Evolutionary conservation across 352 stramenopile genomes (phyloP), one percentile per base, ranked within the genome.

Genomic region (Phytophthora pistaciae): DNA sequence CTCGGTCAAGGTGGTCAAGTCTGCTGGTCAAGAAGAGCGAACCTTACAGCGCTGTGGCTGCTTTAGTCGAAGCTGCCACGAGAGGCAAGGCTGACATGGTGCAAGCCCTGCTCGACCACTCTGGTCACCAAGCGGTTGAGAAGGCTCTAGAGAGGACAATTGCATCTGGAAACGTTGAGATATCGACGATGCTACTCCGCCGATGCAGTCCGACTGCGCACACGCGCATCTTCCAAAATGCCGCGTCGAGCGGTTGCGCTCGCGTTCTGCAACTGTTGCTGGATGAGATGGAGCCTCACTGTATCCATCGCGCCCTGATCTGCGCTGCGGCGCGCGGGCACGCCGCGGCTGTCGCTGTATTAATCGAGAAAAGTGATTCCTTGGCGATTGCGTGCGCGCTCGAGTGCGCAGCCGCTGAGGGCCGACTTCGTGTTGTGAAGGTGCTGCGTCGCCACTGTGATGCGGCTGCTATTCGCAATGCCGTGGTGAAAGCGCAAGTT

Each of bases 141-240:
- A 25, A 27, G 1, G 46, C 46, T 25, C 8, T 25, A 5, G 46
- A 54, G 9, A 21, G 20, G 9, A 25, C 46, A 31, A 13, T 20
- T 11, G 29, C 29, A 36, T 36, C 29, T 36, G 29, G 29, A 36
- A 54, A 54, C 46, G 46, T 54, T 11, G n/a, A 16, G 46, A 10
- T 25, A 14, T 20, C 46, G 9, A 14, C 11, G n/a, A 21, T 54
- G n/a, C 46, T 54, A 18, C n/a, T 46, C 36, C 9, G 9, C 4
- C 18, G 46, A 54, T 54, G 46, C n/a, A 54, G 5, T 29, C 46
- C 46, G 18, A 11, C 6, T 27, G 46, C 46, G 20, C 20, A 54
- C n/a, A 54, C 25, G 46, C 46, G n/a, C 18, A 54, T 54, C 46
- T 54, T 54, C 10, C 46, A 54, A 11, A 54, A 20, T 14, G 46